phyloP scores from a whole-genome alignment of 139 green algal species.

The Chlamydomonas sphaeroides region DNA sequence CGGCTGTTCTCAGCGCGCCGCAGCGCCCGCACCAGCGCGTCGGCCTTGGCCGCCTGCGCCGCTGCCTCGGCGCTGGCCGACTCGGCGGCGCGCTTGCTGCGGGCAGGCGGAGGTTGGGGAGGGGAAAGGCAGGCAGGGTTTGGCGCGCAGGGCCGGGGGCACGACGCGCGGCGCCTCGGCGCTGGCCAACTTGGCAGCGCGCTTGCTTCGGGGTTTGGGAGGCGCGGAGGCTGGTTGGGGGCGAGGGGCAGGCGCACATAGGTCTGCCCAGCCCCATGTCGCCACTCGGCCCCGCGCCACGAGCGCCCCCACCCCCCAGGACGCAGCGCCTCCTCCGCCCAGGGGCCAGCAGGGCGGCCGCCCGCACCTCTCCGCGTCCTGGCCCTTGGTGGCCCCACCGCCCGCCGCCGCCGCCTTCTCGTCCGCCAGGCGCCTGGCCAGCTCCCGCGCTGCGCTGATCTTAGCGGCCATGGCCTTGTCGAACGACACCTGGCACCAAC shows the following conservation, averaged over 20 bases:
- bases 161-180: no score
- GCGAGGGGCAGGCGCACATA: no score
- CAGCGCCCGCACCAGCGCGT: conserved; percentile 56
- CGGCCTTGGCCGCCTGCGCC: conserved; percentile 56
- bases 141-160: no score
- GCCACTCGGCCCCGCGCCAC: no score
- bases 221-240: no score
- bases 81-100: conserved; percentile 50
- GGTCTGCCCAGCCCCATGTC: no score
- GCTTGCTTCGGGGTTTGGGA: no score
- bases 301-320: no score
- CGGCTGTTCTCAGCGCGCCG: conserved; percentile 47
- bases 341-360: no score
- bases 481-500: conserved; percentile 7
- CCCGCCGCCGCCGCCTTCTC: conserved; percentile 81
- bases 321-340: no score
- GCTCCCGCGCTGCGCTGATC: conserved; percentile 76
- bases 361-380: conserved; percentile 39
- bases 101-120: background rate
- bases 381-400: conserved; percentile 49
- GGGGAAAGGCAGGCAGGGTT: background rate
- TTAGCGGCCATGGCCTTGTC: conserved; percentile 67
- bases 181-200: conserved; percentile 53
- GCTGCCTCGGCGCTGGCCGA: conserved; percentile 55
- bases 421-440: conserved; percentile 83